These are phyloP conservation scores for Dentipellis sp. DNA, from an alignment of 768 basidiomycete genomes.

Conservation along the genomic window DNA sequence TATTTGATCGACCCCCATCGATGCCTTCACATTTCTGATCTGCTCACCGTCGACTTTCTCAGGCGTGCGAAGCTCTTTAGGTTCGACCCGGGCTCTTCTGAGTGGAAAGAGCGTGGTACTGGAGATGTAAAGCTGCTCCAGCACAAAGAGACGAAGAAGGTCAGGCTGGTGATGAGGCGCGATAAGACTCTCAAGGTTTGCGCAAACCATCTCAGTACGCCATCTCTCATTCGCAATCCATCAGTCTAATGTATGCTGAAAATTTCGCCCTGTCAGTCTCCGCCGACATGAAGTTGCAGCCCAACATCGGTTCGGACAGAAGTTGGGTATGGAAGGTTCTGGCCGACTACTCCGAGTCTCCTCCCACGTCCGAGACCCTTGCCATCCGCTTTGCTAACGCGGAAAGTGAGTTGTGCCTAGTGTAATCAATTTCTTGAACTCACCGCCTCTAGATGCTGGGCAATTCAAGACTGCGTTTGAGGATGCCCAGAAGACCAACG, in stretches of 20 bases:
- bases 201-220: conserved; percentile 89
- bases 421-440: not conserved
- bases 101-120: conserved; percentile 99
- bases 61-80: conserved; percentile 99
- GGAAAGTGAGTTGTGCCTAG: conserved; percentile 57
- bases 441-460: conserved; percentile 49
- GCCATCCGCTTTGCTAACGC: conserved; percentile 97
- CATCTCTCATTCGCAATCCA: not conserved
- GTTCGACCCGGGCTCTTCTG: conserved; percentile 65
- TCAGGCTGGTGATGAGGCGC: conserved; percentile 96
- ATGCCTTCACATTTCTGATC: conserved; percentile 11
- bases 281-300: conserved; percentile 86
- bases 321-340: conserved; percentile 99
- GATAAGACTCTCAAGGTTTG: conserved; percentile 99
- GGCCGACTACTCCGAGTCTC: conserved; percentile 89
- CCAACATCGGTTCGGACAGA: conserved; percentile 97
- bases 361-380: conserved; percentile 87
- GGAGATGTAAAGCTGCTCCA: conserved; percentile 89
- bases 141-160: conserved; percentile 85
- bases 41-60: conserved; percentile 7
- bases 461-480: conserved; percentile 90
- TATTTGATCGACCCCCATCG: conserved; percentile 9
- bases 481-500: conserved; percentile 67
- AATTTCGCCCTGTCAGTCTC: conserved; percentile 45
- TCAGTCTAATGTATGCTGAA: not conserved